These are phyloP conservation scores for Pythium chondricola DNA, from an alignment of 352 stramenopile species.

Conservation along the genomic window DNA sequence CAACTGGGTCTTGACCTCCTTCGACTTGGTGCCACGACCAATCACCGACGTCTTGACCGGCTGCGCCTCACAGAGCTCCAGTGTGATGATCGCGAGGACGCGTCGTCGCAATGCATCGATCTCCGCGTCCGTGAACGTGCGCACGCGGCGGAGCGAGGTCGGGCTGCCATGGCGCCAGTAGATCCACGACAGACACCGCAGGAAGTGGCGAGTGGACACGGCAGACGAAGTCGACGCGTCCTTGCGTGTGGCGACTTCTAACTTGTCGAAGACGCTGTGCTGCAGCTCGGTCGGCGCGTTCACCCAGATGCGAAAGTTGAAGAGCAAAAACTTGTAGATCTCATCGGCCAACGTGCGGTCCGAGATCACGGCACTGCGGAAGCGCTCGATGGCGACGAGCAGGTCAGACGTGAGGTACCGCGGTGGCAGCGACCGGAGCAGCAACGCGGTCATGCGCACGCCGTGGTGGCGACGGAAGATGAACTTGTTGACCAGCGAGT, in stretches of 20 bases:
- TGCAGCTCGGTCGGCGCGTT: conserved; percentile 69
- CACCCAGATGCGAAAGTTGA: conserved; percentile 84
- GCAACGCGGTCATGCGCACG: conserved; percentile 58
- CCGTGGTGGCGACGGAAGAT: conserved; percentile 75
- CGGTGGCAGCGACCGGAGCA: conserved; percentile 61
- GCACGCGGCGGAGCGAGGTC: conserved; percentile 44
- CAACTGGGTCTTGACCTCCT: conserved; percentile 64
- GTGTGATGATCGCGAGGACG: conserved; percentile 71
- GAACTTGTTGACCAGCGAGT: conserved; percentile 85
- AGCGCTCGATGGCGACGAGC: conserved; percentile 60
- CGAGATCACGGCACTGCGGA: conserved; percentile 69
- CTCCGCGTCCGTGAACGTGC: conserved; percentile 44
- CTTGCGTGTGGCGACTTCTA: conserved; percentile 71
- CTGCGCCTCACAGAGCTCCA: conserved; percentile 72
- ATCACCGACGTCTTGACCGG: conserved; percentile 54
- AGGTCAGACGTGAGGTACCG: conserved; percentile 64
- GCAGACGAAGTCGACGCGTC: conserved; percentile 63
- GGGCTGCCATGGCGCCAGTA: conserved; percentile 52
- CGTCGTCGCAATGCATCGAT: conserved; percentile 56
- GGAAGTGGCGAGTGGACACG: conserved; percentile 71
- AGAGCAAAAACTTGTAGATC: conserved; percentile 79
- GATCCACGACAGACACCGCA: conserved; percentile 80
- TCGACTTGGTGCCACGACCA: conserved; percentile 40
- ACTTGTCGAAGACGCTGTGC: conserved; percentile 69
- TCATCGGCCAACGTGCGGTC: conserved; percentile 75